Conservation (phyloP, 2,329 filamentous ascomycete genomes). For the Metarhizium guizhouense region DNA sequence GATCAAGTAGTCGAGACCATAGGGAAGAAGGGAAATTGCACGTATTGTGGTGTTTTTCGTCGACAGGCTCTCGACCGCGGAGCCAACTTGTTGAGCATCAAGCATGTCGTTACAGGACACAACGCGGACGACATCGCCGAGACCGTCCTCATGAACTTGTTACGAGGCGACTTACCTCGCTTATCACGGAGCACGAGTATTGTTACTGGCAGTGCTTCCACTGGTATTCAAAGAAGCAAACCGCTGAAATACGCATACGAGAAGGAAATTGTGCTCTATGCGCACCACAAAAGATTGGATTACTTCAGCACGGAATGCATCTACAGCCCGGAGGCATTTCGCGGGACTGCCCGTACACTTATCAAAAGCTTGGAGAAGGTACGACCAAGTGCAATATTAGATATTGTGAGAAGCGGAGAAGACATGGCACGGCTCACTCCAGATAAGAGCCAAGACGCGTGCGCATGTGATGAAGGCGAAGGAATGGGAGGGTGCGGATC, state of each 20-base stretch:
- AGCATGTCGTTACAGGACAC: slow-evolving; percentile 92
- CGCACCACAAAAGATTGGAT: slow-evolving; percentile 91
- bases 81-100: slow-evolving; percentile 76
- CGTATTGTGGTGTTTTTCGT: slow-evolving; percentile 94
- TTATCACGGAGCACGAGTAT: slow-evolving; percentile 86
- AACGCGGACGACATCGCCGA: slow-evolving; percentile 97
- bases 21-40: slow-evolving; percentile 97
- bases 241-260: slow-evolving; percentile 97
- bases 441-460: slow-evolving; percentile 26
- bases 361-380: slow-evolving; percentile 96
- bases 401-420: slow-evolving; percentile 90
- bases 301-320: slow-evolving; percentile 99
- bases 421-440: slow-evolving; percentile 77
- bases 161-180: slow-evolving; percentile 81
- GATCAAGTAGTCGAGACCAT: slow-evolving; percentile 95
- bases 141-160: slow-evolving; percentile 94
- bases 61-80: slow-evolving; percentile 90
- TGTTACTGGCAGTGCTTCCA: slow-evolving; percentile 66
- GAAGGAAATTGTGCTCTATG: slow-evolving; percentile 97
- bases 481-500: slow-evolving; percentile 61
- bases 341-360: slow-evolving; percentile 79
- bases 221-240: slow-evolving; percentile 90
- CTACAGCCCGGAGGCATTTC: slow-evolving; percentile 94
- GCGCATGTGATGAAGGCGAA: slow-evolving; percentile 28
- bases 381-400: slow-evolving; percentile 84